Percentiles rank a stretch among this genome's conserved stretches.
phyloP scores from a whole-genome alignment of 1,284 basidiomycete genomes.

The Ustilago vetiveriae region DNA sequence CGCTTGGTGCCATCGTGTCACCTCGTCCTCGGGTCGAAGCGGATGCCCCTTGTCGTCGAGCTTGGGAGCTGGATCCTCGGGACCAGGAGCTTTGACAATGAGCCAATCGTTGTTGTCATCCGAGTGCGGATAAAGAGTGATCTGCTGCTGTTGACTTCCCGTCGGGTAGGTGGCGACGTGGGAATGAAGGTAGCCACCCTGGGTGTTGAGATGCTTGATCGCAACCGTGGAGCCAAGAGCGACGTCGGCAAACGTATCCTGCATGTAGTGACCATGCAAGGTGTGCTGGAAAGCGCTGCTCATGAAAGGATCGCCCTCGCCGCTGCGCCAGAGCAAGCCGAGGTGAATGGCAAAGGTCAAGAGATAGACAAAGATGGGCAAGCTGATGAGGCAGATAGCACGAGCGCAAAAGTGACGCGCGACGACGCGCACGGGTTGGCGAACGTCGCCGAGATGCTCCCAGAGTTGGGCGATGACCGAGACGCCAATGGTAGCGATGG shows the following conservation, averaged over 20 bases:
- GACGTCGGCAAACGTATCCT: constrained; percentile 87
- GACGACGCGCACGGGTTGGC: constrained; percentile 79
- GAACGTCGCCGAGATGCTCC: constrained; percentile 86
- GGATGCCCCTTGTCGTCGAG: constrained; percentile 60
- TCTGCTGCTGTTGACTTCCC: constrained; percentile 83
- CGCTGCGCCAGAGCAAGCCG: constrained; percentile 83
- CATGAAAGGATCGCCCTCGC: constrained; percentile 99
- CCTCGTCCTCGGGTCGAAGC: constrained; percentile 49
- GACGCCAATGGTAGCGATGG: constrained; percentile 91
- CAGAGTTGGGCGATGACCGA: constrained; percentile 88
- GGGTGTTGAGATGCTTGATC: constrained; percentile 91
- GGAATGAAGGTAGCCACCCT: constrained; percentile 97
- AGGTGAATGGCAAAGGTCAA: constrained; percentile 95
- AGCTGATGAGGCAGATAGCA: constrained; percentile 83
- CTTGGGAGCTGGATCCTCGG: constrained; percentile 71
- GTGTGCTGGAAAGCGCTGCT: constrained; percentile 98
- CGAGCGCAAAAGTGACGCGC: constrained; percentile 86
- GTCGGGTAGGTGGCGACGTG: constrained; percentile 87
- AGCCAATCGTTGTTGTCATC: constrained; percentile 92
- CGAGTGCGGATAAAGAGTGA: constrained; percentile 94
- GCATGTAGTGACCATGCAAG: constrained; percentile 87
- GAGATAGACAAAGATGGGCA: constrained; percentile 92
- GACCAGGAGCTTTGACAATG: constrained; percentile 72
- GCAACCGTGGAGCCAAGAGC: constrained; percentile 83
- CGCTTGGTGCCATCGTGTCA: constrained; percentile 53